These are phyloP conservation scores for Penicillium canescens DNA, from an alignment of 495 filamentous ascomycete species.

Conservation along the genomic window DNA sequence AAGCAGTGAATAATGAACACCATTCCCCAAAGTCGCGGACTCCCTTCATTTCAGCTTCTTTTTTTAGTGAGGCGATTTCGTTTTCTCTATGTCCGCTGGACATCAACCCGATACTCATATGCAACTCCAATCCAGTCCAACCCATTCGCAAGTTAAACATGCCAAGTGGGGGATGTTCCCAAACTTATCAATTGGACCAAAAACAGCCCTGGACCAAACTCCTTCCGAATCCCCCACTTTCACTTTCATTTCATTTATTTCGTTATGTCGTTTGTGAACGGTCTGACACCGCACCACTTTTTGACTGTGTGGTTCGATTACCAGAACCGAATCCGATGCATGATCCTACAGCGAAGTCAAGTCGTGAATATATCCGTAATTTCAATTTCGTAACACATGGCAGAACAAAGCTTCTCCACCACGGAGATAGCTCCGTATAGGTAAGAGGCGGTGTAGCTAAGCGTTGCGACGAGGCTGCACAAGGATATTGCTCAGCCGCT, in stretches of 20 bases:
- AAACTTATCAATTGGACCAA: slow-evolving; percentile 3
- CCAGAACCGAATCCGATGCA: neutral
- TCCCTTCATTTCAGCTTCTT: neutral
- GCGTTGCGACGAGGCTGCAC: slow-evolving; percentile 29
- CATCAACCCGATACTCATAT: too few species aligned
- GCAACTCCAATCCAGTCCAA: neutral
- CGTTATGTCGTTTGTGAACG: slow-evolving; percentile 1
- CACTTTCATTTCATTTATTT: slow-evolving; percentile 3
- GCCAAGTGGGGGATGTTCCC: neutral
- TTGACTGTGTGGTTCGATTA: too few species aligned
- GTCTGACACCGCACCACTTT: too few species aligned
- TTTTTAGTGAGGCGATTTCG: neutral
- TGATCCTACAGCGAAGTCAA: neutral
- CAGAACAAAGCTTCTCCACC: neutral
- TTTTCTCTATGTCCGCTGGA: too few species aligned
- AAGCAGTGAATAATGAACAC: neutral
- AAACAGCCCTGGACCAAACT: neutral
- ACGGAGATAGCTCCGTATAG: too few species aligned
- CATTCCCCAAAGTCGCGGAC: neutral
- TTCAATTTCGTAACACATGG: neutral
- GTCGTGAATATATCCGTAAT: neutral
- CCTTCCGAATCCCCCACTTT: neutral
- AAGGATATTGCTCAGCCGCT: slow-evolving; percentile 40
- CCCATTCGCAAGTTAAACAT: neutral
- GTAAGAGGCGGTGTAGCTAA: slow-evolving; percentile 1